phyloP scores from a whole-genome alignment of 192 early-diverging fungal species.

The Kappamyces sp. region DNA sequence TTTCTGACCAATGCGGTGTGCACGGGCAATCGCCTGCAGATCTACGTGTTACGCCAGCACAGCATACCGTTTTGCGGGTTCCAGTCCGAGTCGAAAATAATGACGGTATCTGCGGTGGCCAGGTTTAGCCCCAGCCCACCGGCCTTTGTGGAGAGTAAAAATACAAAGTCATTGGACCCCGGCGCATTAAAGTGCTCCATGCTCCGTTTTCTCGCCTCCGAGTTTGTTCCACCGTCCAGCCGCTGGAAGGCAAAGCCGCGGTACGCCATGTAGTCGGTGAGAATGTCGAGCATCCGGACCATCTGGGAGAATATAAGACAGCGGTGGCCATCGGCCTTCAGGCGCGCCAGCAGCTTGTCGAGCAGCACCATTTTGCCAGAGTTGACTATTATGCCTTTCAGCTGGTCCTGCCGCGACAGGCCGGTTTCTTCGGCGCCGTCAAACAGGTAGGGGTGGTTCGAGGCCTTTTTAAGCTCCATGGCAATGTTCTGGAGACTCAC shows the following conservation, averaged over 20 bases:
- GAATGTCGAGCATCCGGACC: constrained; percentile 94
- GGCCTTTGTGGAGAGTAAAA: constrained; percentile 93
- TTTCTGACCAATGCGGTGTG: constrained; percentile 95
- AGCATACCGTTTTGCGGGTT: constrained; percentile 81
- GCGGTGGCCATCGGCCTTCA: constrained; percentile 88
- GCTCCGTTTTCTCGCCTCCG: constrained; percentile 86
- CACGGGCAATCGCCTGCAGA: constrained; percentile 95
- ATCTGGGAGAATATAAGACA: constrained; percentile 98
- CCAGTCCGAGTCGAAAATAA: constrained; percentile 80
- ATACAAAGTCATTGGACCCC: constrained; percentile 88
- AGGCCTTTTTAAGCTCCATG: constrained; percentile 94
- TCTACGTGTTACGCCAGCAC: constrained; percentile 38
- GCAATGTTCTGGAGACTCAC: constrained; percentile 89
- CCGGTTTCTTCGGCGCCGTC: constrained; percentile 26
- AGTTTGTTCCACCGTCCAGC: constrained; percentile 84
- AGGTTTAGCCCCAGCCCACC: constrained; percentile 97
- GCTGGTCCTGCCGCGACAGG: constrained; percentile 61
- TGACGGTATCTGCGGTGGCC: constrained; percentile 93
- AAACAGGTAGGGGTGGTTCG: constrained; percentile 93
- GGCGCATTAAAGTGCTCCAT: constrained; percentile 98
- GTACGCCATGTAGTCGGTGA: constrained; percentile 87
- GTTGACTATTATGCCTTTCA: constrained; percentile 77
- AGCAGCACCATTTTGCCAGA: constrained; percentile 98
- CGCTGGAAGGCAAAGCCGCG: constrained; percentile 87
- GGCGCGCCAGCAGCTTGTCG: constrained; percentile 87